Conservation (phyloP, 768 basidiomycete species). For the Mycena crocata region DNA sequence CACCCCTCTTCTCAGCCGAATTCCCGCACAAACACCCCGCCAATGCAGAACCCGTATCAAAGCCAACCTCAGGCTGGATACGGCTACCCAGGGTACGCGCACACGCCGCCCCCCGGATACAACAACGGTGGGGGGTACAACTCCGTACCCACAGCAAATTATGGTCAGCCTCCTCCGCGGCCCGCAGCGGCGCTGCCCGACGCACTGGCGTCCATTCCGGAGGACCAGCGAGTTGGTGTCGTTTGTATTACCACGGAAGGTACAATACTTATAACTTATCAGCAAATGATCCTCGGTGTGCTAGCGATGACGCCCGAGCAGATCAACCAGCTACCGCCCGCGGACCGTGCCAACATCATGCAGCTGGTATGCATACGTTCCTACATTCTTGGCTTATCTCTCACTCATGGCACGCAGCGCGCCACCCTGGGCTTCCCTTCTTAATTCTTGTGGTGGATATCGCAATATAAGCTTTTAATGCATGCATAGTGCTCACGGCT, state of each 20-base stretch:
- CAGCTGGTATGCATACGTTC: conserved; percentile 77
- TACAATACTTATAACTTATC: conserved; percentile 29
- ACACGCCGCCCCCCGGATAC: conserved; percentile 37
- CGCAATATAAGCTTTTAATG: too few relatives aligned
- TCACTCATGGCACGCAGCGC: not conserved
- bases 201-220: conserved; percentile 11
- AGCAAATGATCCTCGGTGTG: conserved; percentile 84
- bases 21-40: conserved; percentile 47
- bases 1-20: conserved; percentile 48
- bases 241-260: not conserved
- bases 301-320: conserved; percentile 88
- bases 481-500: too few relatives aligned
- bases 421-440: conserved; percentile 19
- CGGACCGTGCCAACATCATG: conserved; percentile 81
- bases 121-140: conserved; percentile 31
- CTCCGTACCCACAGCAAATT: conserved; percentile 16
- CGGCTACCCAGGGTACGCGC: conserved; percentile 31
- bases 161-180: conserved; percentile 22
- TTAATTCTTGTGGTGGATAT: too few relatives aligned
- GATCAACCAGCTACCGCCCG: conserved; percentile 77
- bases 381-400: not conserved
- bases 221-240: conserved; percentile 34
- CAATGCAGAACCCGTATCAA: conserved; percentile 28
- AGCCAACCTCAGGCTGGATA: conserved; percentile 32
- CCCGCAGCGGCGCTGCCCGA: conserved; percentile 22